phyloP scores from a whole-genome alignment of 768 basidiomycete genomes.

The Termitomyces sp. region DNA sequence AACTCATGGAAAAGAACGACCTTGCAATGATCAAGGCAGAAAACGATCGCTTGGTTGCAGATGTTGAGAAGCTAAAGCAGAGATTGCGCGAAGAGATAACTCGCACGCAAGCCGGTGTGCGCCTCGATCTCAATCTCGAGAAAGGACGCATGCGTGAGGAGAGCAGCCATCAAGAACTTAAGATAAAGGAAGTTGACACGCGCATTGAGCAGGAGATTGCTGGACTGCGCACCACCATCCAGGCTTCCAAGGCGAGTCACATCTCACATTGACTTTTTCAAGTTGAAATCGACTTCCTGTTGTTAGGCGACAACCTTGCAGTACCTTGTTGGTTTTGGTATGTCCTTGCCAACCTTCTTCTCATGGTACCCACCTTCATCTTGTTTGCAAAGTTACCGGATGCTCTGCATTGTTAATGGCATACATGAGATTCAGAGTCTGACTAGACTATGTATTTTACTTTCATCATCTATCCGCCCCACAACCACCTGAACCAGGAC shows the following conservation, averaged over 20 bases:
- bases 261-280: not conserved
- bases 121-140: slow-evolving; percentile 93
- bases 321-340: slow-evolving; percentile 84
- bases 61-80: slow-evolving; percentile 94
- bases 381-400: slow-evolving; percentile 60
- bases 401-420: slow-evolving; percentile 86
- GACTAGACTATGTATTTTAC: slow-evolving; percentile 12
- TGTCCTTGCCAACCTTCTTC: slow-evolving; percentile 21
- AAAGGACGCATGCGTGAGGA: slow-evolving; percentile 96
- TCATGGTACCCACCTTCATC: slow-evolving; percentile 2
- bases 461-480: not conserved
- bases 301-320: slow-evolving; percentile 76
- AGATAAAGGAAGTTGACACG: slow-evolving; percentile 97
- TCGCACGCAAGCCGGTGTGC: slow-evolving; percentile 87
- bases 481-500: slow-evolving; percentile 13
- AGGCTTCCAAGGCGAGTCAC: slow-evolving; percentile 68
- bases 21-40: slow-evolving; percentile 92
- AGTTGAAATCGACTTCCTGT: not conserved
- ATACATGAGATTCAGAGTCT: slow-evolving; percentile 69
- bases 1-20: slow-evolving; percentile 96
- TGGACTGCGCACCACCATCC: slow-evolving; percentile 74
- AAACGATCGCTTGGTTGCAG: slow-evolving; percentile 87
- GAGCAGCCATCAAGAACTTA: slow-evolving; percentile 84
- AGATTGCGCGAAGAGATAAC: slow-evolving; percentile 88
- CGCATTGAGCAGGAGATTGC: slow-evolving; percentile 96